A percentile compares a stretch with the other conserved stretches of the same genome.
Evolutionary conservation across 148 eudicot species (phyloP).

Genomic region (Camellia lanceoleosa): DNA sequence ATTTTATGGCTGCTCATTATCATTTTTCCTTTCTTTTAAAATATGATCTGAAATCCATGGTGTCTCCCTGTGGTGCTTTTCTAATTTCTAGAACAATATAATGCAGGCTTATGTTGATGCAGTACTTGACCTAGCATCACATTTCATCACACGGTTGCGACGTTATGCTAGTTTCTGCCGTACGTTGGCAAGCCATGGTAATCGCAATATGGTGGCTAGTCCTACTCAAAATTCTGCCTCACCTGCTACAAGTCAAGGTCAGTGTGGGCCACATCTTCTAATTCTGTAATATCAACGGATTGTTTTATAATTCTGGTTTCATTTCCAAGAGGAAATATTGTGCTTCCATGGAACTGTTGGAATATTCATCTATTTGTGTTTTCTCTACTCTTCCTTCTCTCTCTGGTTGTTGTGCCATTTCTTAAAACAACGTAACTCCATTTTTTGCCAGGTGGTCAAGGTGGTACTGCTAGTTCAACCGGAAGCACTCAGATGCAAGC

Average conservation of each 20-base stretch:
- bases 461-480: conserved; percentile 74
- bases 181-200: conserved; percentile 91
- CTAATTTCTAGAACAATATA: conserved; percentile 11
- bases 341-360: background rate
- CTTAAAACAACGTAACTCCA: background rate
- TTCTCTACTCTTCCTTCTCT: background rate
- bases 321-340: background rate
- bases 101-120: conserved; percentile 98
- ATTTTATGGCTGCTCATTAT: background rate
- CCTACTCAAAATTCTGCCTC: conserved; percentile 80
- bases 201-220: conserved; percentile 81
- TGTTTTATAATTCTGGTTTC: background rate
- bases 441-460: conserved; percentile 62
- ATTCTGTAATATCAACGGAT: background rate
- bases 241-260: conserved; percentile 79
- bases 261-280: conserved; percentile 22
- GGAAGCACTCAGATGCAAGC: conserved; percentile 97
- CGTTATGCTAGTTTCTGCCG: conserved; percentile 99
- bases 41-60: background rate
- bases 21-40: background rate
- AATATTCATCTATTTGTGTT: conserved; percentile 8
- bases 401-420: background rate
- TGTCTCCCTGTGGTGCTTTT: conserved; percentile 2
- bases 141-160: conserved; percentile 93
- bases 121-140: conserved; percentile 93